Conservation (phyloP, 352 stramenopile genomes). For the Phytophthora idaei region DNA sequence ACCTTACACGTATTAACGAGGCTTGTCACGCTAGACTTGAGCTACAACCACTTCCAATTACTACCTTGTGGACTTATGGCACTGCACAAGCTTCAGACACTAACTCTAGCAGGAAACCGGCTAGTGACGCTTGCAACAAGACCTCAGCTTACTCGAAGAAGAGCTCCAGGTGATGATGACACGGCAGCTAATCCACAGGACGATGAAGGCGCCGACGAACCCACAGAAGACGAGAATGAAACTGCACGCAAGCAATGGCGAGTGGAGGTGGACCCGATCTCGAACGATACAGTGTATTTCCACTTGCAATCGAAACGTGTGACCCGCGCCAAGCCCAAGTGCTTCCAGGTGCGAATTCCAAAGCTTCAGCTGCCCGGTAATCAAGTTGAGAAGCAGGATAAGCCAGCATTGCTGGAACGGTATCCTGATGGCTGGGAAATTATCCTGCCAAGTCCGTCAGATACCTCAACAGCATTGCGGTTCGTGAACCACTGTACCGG, state of each 20-base stretch:
- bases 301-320: constrained; percentile 53
- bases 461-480: constrained; percentile 42
- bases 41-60: constrained; percentile 67
- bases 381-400: constrained; percentile 10
- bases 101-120: constrained; percentile 57
- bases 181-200: constrained; percentile 16
- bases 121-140: constrained; percentile 67
- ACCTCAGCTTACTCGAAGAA: constrained; percentile 31
- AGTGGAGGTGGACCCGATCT: constrained; percentile 60
- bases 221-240: constrained; percentile 43
- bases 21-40: constrained; percentile 61
- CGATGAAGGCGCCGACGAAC: constrained; percentile 9
- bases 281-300: constrained; percentile 56
- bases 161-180: not conserved
- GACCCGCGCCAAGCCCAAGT: constrained; percentile 55
- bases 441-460: constrained; percentile 25
- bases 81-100: constrained; percentile 48
- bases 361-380: constrained; percentile 38
- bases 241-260: constrained; percentile 48
- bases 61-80: constrained; percentile 55
- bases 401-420: constrained; percentile 18
- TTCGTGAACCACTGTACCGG: constrained; percentile 60
- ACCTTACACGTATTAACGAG: constrained; percentile 55
- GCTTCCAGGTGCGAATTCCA: constrained; percentile 59
- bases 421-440: constrained; percentile 64